phyloP scores from a whole-genome alignment of 352 stramenopile genomes.

The Albugo candida region DNA sequence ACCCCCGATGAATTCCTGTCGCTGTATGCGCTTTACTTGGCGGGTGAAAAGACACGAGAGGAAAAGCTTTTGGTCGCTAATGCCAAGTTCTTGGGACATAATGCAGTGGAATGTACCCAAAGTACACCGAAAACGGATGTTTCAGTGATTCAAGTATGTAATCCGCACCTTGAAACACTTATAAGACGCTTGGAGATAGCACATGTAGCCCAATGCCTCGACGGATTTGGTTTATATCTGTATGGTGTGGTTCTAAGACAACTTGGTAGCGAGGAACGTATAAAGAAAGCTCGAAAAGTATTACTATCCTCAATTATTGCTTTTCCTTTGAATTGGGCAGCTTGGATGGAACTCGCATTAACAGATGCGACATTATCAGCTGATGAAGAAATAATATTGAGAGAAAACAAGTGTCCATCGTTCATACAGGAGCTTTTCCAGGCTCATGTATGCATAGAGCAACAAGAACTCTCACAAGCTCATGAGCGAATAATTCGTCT shows the following conservation, averaged over 20 bases:
- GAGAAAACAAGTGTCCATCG: too few relatives aligned
- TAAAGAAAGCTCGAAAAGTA: too few relatives aligned
- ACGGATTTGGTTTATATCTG: slow-evolving; percentile 64
- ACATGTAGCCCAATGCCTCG: slow-evolving; percentile 31
- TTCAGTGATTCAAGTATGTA: slow-evolving; percentile 15
- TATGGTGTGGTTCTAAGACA: slow-evolving; percentile 54
- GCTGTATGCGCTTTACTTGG: slow-evolving; percentile 59
- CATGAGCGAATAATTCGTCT: slow-evolving; percentile 29
- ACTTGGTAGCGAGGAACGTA: slow-evolving; percentile 10
- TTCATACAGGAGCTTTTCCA: slow-evolving; percentile 74
- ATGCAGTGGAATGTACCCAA: not conserved
- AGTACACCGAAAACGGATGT: not conserved
- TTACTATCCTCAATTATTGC: slow-evolving; percentile 21
- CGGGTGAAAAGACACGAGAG: slow-evolving; percentile 63
- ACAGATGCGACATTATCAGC: slow-evolving; percentile 5
- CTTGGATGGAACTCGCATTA: slow-evolving; percentile 88
- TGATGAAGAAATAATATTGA: slow-evolving; percentile 34
- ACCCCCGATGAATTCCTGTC: slow-evolving; percentile 39
- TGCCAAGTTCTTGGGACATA: slow-evolving; percentile 3
- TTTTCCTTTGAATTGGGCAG: slow-evolving; percentile 90
- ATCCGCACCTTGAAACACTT: slow-evolving; percentile 56
- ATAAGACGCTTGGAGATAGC: slow-evolving; percentile 25
- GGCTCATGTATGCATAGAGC: slow-evolving; percentile 50
- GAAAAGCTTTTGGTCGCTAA: slow-evolving; percentile 53
- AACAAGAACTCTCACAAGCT: slow-evolving; percentile 57